phyloP scores from a whole-genome alignment of 495 filamentous ascomycete species.

The Penicillium parvum region DNA sequence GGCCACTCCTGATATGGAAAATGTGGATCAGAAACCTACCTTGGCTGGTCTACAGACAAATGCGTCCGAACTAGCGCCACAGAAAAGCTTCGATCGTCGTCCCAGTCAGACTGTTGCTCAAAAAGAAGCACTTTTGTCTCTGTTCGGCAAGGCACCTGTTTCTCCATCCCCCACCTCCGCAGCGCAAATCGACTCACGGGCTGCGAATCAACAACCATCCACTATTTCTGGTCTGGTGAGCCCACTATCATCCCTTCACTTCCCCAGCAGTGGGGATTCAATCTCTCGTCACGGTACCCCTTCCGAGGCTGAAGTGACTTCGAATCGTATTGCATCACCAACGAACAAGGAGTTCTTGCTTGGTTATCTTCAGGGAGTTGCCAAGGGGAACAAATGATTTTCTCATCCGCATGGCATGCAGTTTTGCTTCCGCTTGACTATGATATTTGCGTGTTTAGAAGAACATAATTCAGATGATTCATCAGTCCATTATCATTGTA shows the following conservation, averaged over 20 bases:
- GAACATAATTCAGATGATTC: neutral
- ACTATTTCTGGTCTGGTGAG: slow-evolving; percentile 36
- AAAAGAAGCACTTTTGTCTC: slow-evolving; percentile 61
- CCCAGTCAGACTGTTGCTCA: slow-evolving; percentile 55
- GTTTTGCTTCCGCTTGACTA: too few species aligned
- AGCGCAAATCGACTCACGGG: slow-evolving; percentile 23
- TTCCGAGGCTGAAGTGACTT: slow-evolving; percentile 41
- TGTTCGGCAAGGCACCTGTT: slow-evolving; percentile 58
- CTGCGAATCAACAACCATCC: slow-evolving; percentile 14
- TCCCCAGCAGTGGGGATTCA: slow-evolving; percentile 34
- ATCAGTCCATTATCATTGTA: too few species aligned
- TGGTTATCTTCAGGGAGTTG: slow-evolving; percentile 65
- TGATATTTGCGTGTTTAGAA: neutral
- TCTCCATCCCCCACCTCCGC: slow-evolving; percentile 23
- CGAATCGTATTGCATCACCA: slow-evolving; percentile 52
- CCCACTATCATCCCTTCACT: slow-evolving; percentile 43
- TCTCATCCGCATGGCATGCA: too few species aligned
- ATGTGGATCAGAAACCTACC: slow-evolving; percentile 13
- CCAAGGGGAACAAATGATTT: slow-evolving; percentile 38
- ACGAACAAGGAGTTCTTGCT: slow-evolving; percentile 74
- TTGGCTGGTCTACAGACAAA: slow-evolving; percentile 6
- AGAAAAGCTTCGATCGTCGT: slow-evolving; percentile 32
- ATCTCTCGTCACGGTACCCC: slow-evolving; percentile 35
- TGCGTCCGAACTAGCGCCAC: slow-evolving; percentile 4
- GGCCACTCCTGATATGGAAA: slow-evolving; percentile 15